Evolutionary conservation across 78 protist species (phyloP).

Genomic region (Dictyostelium firmibasis): DNA sequence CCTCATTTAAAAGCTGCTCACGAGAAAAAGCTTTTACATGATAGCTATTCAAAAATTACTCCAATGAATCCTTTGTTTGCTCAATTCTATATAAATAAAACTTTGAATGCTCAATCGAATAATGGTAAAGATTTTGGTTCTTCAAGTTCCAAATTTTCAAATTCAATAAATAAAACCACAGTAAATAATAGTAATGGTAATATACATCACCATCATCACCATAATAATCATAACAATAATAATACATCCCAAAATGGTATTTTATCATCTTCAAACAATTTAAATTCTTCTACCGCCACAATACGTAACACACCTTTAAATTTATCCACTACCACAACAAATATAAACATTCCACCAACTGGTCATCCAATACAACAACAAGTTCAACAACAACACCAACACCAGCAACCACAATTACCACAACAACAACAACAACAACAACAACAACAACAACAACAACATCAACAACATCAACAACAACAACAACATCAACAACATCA

Average conservation of each 20-base stretch:
- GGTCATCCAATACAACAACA: neutral
- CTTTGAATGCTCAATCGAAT: neutral
- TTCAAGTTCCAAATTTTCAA: neutral
- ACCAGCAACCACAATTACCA: neutral
- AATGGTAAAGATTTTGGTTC: neutral
- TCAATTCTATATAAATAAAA: neutral
- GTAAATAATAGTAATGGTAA: neutral
- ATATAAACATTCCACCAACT: neutral
- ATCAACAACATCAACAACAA: neutral
- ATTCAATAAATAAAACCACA: neutral
- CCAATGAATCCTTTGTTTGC: neutral
- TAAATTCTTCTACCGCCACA: neutral
- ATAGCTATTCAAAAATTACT: neutral
- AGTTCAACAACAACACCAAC: neutral
- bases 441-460: neutral
- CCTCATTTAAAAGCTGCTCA: neutral
- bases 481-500: neutral
- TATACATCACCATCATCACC: neutral
- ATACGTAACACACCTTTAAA: neutral
- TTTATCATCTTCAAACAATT: neutral
- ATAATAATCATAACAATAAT: neutral
- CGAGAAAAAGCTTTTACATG: neutral
- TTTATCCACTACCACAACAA: neutral
- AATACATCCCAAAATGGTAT: neutral
- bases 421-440: neutral